Conservation (phyloP, 2,329 filamentous ascomycete genomes). For the Paecilomyces niveus region DNA sequence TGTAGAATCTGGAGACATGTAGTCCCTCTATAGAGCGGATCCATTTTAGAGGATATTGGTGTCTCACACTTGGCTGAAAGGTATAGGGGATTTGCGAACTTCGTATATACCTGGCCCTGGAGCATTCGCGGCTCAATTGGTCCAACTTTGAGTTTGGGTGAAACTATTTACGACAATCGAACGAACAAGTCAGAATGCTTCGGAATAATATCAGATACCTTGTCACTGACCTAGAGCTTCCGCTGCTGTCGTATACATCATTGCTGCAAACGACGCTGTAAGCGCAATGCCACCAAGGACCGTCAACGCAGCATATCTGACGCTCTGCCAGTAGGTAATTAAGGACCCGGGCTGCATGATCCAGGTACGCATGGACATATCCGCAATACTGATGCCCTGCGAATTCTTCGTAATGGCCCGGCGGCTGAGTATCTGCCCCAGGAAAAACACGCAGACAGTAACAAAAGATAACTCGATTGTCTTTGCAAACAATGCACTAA, state of each 20-base stretch:
- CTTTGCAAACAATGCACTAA: constrained; percentile 67
- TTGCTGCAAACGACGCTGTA: constrained; percentile 56
- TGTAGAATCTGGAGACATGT: constrained; percentile 65
- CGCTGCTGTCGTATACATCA: constrained; percentile 70
- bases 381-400: constrained; percentile 63
- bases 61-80: constrained; percentile 53
- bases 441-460: constrained; percentile 65
- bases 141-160: constrained; percentile 61
- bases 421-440: constrained; percentile 69
- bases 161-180: constrained; percentile 38
- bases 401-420: constrained; percentile 56
- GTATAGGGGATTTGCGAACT: constrained; percentile 58
- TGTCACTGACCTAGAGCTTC: constrained; percentile 52
- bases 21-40: constrained; percentile 33
- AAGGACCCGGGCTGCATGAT: constrained; percentile 66
- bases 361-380: constrained; percentile 73
- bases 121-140: constrained; percentile 45
- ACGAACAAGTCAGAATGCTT: not conserved
- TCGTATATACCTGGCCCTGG: constrained; percentile 50
- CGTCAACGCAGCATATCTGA: constrained; percentile 58
- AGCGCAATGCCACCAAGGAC: constrained; percentile 59
- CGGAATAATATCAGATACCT: not conserved
- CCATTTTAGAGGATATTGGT: constrained; percentile 45
- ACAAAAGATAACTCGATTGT: constrained; percentile 72
- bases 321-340: constrained; percentile 59